phyloP scores from a whole-genome alignment of 495 filamentous ascomycete species.

The Neurospora sp. region DNA sequence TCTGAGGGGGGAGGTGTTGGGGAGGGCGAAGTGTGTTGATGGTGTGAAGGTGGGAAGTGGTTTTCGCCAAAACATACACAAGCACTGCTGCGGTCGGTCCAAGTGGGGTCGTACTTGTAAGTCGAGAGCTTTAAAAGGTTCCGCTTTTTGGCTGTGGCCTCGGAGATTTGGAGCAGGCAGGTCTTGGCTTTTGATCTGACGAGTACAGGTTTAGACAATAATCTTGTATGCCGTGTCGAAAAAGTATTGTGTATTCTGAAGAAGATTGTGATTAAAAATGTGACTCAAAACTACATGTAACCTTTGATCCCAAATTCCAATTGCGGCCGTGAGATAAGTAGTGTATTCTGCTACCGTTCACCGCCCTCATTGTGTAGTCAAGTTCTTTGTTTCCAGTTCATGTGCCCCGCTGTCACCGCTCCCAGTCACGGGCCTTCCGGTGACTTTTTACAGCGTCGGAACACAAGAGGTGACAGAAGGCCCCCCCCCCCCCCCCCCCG shows the following conservation, averaged over 20 bases:
- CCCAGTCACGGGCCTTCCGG: not conserved
- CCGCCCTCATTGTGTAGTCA: not conserved
- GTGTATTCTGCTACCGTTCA: not conserved
- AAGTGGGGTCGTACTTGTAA: not conserved
- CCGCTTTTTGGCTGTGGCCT: not conserved
- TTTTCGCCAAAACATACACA: constrained; percentile 15
- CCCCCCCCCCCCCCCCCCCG: no score
- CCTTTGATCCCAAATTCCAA: not conserved
- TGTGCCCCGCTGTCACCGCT: not conserved
- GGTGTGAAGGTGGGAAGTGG: constrained; percentile 14
- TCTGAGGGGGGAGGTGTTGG: not conserved
- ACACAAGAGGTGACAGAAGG: not conserved
- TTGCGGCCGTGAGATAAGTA: not conserved
- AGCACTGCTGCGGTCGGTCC: not conserved
- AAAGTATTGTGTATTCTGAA: not conserved
- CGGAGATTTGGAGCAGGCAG: not conserved
- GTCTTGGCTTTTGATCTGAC: not conserved
- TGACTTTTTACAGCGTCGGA: not conserved
- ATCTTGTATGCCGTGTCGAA: not conserved
- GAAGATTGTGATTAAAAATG: not conserved
- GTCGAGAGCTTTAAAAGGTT: not conserved
- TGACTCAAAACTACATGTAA: not conserved
- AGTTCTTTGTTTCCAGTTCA: not conserved
- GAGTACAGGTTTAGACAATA: not conserved
- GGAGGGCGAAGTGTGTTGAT: constrained; percentile 4